Base-by-base conservation (phyloP, 495 filamentous ascomycete species). In the Ramalina intermedia region DNA sequence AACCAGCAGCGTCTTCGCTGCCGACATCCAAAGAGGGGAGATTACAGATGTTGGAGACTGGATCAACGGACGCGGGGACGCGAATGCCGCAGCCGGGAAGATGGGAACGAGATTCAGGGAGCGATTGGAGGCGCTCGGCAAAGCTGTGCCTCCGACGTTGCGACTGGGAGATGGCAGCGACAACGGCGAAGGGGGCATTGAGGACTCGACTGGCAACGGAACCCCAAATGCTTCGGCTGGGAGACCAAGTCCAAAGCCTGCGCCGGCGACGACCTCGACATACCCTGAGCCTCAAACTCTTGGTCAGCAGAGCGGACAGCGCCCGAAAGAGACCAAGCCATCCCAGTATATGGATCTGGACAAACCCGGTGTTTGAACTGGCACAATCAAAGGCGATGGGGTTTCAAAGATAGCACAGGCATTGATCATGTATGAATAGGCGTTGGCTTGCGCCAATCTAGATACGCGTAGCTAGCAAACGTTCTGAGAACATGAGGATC, bases 41-140 rank as follows among this genome's bases (percentile, higher is more conserved):
- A 61, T 70, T 16, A 50, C 42, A 7, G 71, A 75, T 43, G 63
- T 61, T 8, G 63, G 69, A n/a, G 41, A 61, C 1, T 70, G 63
- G 62, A 74, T 76, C 67, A 76, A 76, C 50, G 58, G 59, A 4
- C 53, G 73, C 16, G 67, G 66, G 0, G 69, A 73, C 51, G 44
- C 55, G 42, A 52, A 51, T 37, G 42, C 37, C n/a, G 48, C 51
- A 4, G 48, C 51, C 6, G 52, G 50, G 11, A 55, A 52, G 29
- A 29, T 47, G 2, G 67, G 63, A 9, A 50, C 51, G 18, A 48
- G 60, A 39, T 61, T 55, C 49, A 55, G 50, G 12, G 61, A 66
- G 11, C 58, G 73, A 3, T 47, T 58, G 21, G 64, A 67, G 33
- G 69, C 72, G 2, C 61, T 77, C 36, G 69, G 69, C 9, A 45